These are phyloP conservation scores for Crithidia mellificae DNA, from an alignment of 208 protist genomes.

Conservation along the genomic window DNA sequence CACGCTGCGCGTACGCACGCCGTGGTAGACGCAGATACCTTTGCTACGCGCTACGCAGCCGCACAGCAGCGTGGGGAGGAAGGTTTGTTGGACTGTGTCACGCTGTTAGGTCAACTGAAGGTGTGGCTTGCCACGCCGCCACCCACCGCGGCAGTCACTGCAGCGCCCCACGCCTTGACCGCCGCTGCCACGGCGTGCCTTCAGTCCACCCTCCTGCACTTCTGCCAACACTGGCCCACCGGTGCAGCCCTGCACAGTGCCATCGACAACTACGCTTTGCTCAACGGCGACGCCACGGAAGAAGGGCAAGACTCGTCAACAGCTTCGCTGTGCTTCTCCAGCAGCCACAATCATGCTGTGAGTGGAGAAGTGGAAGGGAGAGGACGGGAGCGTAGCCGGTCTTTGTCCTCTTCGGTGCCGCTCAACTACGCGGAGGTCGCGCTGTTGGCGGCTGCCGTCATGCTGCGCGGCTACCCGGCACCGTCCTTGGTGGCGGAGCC, in stretches of 20 bases:
- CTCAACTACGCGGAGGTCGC: slow-evolving; percentile 28
- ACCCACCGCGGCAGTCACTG: neutral
- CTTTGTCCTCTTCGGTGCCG: slow-evolving; percentile 1
- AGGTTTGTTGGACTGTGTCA: slow-evolving; percentile 8
- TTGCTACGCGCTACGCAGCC: slow-evolving; percentile 4
- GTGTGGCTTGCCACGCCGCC: slow-evolving; percentile 7
- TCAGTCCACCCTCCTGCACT: slow-evolving; percentile 25
- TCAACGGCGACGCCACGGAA: neutral
- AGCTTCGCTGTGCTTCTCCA: too few species aligned
- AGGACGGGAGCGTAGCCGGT: neutral
- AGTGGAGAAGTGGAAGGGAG: neutral
- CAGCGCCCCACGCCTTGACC: neutral
- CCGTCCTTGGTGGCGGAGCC: slow-evolving; percentile 20
- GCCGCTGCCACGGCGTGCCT: slow-evolving; percentile 14
- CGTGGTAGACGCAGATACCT: slow-evolving; percentile 13
- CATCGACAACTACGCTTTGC: slow-evolving; percentile 9
- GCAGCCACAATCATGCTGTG: too few species aligned
- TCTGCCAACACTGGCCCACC: slow-evolving; percentile 27
- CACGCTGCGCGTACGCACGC: too few species aligned
- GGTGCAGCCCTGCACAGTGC: slow-evolving; percentile 23
- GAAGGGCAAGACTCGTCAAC: too few species aligned
- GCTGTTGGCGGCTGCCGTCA: slow-evolving; percentile 20
- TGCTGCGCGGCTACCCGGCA: slow-evolving; percentile 21
- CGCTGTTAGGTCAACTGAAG: slow-evolving; percentile 19
- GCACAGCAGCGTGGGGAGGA: slow-evolving; percentile 19